These are phyloP conservation scores for Lipomyces yamanashiensis DNA, from an alignment of 805 yeast species.

Conservation along the genomic window DNA sequence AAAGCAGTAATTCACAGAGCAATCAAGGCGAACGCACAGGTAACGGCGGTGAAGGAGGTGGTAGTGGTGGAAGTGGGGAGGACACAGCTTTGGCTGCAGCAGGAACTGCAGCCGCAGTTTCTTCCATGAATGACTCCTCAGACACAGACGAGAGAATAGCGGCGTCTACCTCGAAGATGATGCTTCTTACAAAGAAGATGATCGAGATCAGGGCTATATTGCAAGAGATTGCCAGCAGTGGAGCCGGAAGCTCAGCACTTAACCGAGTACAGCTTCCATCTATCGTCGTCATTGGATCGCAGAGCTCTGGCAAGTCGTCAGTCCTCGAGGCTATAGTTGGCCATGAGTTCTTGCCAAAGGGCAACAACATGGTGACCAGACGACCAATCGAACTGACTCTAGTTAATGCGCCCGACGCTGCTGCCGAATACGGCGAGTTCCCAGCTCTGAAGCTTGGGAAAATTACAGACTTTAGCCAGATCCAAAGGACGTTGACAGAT, in stretches of 20 bases:
- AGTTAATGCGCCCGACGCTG: slow-evolving; percentile 79
- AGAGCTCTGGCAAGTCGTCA: slow-evolving; percentile 95
- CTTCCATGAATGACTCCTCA: slow-evolving; percentile 46
- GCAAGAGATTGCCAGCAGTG: slow-evolving; percentile 73
- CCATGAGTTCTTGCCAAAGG: slow-evolving; percentile 96
- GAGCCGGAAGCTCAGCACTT: slow-evolving; percentile 48
- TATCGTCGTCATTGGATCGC: slow-evolving; percentile 96
- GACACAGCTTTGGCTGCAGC: slow-evolving; percentile 54
- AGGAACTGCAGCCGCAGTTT: slow-evolving; percentile 60
- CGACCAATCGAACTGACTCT: slow-evolving; percentile 95
- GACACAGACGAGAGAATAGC: slow-evolving; percentile 54
- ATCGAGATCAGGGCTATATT: slow-evolving; percentile 88
- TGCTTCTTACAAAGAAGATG: slow-evolving; percentile 92
- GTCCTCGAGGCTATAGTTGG: slow-evolving; percentile 96
- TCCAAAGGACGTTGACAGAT: slow-evolving; percentile 84
- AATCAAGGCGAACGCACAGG: slow-evolving; percentile 29
- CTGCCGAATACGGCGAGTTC: slow-evolving; percentile 88
- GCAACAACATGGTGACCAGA: slow-evolving; percentile 97
- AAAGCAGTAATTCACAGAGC: neutral
- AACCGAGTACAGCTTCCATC: slow-evolving; percentile 74
- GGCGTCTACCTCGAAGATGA: slow-evolving; percentile 68
- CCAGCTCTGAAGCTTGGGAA: slow-evolving; percentile 85
- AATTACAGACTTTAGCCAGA: slow-evolving; percentile 84
- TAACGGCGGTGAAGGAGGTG: slow-evolving; percentile 40
- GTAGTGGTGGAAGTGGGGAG: slow-evolving; percentile 46